Percentiles rank a stretch among this genome's conserved stretches.
Evolutionary conservation across 2,329 filamentous ascomycete genomes (phyloP).

Genomic region (Fonsecaea erecta): DNA sequence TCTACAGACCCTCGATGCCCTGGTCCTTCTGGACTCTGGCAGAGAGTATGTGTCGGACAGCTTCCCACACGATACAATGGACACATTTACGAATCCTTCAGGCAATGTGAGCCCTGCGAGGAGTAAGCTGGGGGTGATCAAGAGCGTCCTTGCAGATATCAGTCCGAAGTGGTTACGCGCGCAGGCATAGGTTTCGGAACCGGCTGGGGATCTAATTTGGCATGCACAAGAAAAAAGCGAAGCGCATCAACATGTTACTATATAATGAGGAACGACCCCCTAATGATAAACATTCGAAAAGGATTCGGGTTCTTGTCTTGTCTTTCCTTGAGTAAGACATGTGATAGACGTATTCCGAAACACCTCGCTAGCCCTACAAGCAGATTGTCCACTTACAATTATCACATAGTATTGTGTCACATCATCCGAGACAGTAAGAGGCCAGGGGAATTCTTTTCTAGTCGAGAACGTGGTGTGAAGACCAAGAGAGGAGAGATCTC

Average conservation of each 20-base stretch:
- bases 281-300: conserved; percentile 2
- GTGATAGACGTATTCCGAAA: no score
- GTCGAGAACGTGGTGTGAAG: background rate
- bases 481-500: background rate
- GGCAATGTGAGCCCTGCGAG: background rate
- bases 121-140: conserved; percentile 6
- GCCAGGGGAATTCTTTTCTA: no score
- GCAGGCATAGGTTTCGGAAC: background rate
- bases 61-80: conserved; percentile 7
- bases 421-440: no score
- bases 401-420: background rate
- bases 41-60: conserved; percentile 10
- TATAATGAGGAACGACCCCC: background rate
- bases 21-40: conserved; percentile 18
- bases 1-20: conserved; percentile 22
- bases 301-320: no score
- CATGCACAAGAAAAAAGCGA: background rate
- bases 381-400: background rate
- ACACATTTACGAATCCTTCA: background rate
- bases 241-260: background rate
- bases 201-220: background rate
- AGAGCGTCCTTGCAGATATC: conserved; percentile 4
- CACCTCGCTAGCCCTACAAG: no score
- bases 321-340: no score
- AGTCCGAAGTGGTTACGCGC: conserved; percentile 13